Conservation (phyloP, 352 stramenopile species). For the Phytophthora pistaciae region DNA sequence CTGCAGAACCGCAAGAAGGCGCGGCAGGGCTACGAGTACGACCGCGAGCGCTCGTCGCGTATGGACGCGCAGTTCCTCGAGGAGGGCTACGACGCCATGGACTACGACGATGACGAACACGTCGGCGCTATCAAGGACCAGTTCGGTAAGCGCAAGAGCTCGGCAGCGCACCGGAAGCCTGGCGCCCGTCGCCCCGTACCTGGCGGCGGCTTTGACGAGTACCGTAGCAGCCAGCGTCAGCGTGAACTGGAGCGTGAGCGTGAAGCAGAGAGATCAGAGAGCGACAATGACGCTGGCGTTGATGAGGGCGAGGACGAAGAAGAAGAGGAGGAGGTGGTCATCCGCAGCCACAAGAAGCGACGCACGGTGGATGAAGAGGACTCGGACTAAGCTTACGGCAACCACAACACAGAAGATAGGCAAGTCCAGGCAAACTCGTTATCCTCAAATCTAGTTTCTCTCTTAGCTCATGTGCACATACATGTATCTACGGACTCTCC, state of each 20-base stretch:
- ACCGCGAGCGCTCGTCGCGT: conserved; percentile 73
- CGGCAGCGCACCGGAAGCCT: conserved; percentile 34
- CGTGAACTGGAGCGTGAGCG: conserved; percentile 49
- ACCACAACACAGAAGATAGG: neutral
- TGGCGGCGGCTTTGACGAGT: conserved; percentile 85
- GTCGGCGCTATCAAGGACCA: conserved; percentile 89
- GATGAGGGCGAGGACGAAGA: conserved; percentile 80
- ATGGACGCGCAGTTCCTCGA: conserved; percentile 90
- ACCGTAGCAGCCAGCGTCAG: conserved; percentile 59
- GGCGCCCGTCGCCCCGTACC: conserved; percentile 52
- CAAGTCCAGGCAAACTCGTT: conserved; percentile 2
- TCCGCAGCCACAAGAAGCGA: conserved; percentile 80
- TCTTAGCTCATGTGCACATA: conserved; percentile 6
- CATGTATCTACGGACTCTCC: neutral
- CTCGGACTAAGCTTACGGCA: conserved; percentile 66
- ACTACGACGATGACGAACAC: conserved; percentile 89
- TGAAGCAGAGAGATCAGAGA: conserved; percentile 75
- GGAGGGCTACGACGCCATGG: conserved; percentile 75
- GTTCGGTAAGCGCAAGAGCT: conserved; percentile 69
- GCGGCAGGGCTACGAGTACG: conserved; percentile 82
- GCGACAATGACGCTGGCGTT: conserved; percentile 55
- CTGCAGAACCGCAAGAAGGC: conserved; percentile 90
- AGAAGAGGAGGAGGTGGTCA: conserved; percentile 79
- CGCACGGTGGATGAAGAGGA: conserved; percentile 86
- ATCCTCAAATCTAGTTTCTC: conserved; percentile 20